Base-by-base conservation (phyloP, 2,329 filamentous ascomycete genomes). In the Coleophoma eucalyptorum region DNA sequence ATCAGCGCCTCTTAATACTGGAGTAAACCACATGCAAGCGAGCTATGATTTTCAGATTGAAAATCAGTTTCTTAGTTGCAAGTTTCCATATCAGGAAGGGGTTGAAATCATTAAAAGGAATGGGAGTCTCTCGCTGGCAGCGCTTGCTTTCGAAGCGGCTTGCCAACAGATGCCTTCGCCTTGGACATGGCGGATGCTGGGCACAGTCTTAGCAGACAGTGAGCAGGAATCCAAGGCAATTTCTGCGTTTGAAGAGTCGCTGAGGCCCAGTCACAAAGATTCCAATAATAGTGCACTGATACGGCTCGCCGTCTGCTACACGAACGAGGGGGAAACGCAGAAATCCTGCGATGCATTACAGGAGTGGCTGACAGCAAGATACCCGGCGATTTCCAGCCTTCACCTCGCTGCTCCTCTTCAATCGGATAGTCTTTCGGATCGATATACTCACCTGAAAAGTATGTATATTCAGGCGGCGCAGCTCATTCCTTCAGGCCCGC, bases 121-220 rank as follows among this genome's bases (percentile, higher is more conserved):
- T 21, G 49, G 43, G 18, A 46, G 41, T 15, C 43, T 50, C 21
- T 41, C 49, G 13, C 20, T 50, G 19, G 49, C 49, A n/a, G 43
- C 49, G 6, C 35, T 50, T 13, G 49, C 42, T 33, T 50, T 50
- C 18, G 49, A 50, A 19, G 42, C 42, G 10, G 43, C 49, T 26
- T 46, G 43, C 34, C 18, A 42, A 19, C 20, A 35, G 32, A 35
- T 32, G 6, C 43, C 42, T 10, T 16, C 33, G n/a, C 42, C 33
- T 8, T 34, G 41, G 11, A 43, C 49, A 4, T 50, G 49, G 49
- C 31, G 16, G 42, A 50, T 41, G 49, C 43, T 50, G 15, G 49
- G 49, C 11, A 46, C 42, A 20, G 43, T 50, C 10, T 34, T 46
- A 13, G 33, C 49, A 33, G 49, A 50, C 26, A 34, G 5, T 31